phyloP scores from a whole-genome alignment of 1,284 basidiomycete species.

The Sphaerobolus stellatus region DNA sequence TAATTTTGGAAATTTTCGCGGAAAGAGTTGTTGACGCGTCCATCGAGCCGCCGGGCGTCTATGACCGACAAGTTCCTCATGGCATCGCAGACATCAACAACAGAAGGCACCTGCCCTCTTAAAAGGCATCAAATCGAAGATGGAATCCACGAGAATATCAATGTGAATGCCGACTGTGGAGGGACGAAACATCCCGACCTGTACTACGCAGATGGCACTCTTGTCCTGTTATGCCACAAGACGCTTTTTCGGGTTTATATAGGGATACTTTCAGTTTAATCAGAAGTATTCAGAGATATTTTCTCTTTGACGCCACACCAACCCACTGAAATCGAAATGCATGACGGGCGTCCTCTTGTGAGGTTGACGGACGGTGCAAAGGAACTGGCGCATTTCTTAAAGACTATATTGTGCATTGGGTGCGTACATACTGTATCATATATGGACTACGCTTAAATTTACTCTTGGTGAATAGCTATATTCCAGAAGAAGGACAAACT shows the following conservation, averaged over 20 bases:
- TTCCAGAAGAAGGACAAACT: too few species aligned
- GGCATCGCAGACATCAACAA: too few species aligned
- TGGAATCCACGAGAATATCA: too few species aligned
- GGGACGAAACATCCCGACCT: neutral
- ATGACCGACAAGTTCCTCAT: too few species aligned
- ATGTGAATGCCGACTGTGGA: too few species aligned
- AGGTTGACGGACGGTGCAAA: slow-evolving; percentile 21
- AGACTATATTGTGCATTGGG: slow-evolving; percentile 24
- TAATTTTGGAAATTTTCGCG: too few species aligned
- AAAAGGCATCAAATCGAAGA: too few species aligned
- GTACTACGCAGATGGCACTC: slow-evolving; percentile 27
- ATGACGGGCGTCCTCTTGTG: neutral
- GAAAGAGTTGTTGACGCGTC: too few species aligned
- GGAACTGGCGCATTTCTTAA: slow-evolving; percentile 38
- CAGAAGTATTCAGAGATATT: slow-evolving; percentile 27
- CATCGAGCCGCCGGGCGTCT: too few species aligned
- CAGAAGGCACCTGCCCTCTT: too few species aligned
- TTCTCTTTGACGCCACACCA: neutral
- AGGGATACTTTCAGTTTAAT: slow-evolving; percentile 23
- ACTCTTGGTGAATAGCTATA: too few species aligned
- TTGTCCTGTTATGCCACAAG: slow-evolving; percentile 23
- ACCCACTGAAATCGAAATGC: neutral
- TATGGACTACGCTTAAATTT: neutral
- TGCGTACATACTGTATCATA: neutral
- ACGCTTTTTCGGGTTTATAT: slow-evolving; percentile 25